These are phyloP conservation scores for Melaleuca alternifolia DNA, from an alignment of 345 rosid genomes.

Conservation along the genomic window DNA sequence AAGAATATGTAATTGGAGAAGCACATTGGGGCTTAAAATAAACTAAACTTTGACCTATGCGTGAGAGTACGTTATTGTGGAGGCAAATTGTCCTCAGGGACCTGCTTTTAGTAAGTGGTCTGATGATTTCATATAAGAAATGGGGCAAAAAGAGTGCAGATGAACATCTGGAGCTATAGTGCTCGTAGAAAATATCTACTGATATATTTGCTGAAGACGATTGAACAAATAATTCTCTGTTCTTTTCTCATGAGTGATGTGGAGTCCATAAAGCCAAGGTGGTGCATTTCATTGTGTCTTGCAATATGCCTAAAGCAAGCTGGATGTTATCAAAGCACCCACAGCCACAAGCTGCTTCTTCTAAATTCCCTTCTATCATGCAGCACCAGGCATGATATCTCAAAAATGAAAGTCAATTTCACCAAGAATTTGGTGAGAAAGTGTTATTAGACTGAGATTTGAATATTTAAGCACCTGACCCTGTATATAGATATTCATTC, in stretches of 20 bases:
- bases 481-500: background rate
- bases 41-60: no score
- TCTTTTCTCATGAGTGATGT: background rate
- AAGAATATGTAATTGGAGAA: no score
- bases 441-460: background rate
- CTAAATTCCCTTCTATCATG: background rate
- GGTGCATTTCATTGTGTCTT: background rate
- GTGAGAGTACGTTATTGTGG: no score
- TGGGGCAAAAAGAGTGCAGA: background rate
- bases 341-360: background rate
- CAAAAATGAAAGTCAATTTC: background rate
- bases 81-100: background rate
- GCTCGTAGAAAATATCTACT: background rate
- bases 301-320: background rate
- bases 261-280: background rate
- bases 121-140: background rate
- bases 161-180: background rate
- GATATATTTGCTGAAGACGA: background rate
- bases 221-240: background rate
- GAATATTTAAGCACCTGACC: background rate
- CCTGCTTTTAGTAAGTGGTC: background rate
- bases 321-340: background rate
- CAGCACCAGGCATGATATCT: background rate
- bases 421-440: background rate
- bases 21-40: no score